Percentiles rank a stretch among this genome's conserved stretches.
Evolutionary conservation across 2,329 filamentous ascomycete species (phyloP).

Genomic region (Cladobotryum mycophilum): DNA sequence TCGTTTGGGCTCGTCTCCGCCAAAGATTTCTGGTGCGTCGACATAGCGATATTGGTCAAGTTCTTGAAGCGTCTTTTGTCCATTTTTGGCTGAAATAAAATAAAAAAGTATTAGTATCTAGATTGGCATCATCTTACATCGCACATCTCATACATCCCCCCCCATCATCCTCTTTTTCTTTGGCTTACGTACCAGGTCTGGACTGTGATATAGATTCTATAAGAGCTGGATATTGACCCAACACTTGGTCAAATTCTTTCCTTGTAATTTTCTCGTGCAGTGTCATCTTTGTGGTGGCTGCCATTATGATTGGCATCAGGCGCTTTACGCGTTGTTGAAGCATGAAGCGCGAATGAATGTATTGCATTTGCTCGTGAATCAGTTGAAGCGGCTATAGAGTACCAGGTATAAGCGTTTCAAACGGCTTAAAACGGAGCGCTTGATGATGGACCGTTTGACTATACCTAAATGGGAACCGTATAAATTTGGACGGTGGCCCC

Average conservation of each 20-base stretch:
- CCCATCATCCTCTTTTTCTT: no score
- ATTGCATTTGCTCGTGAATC: no score
- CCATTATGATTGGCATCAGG: slow-evolving; percentile 1
- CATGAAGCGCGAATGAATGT: not conserved
- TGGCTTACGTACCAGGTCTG: slow-evolving; percentile 35
- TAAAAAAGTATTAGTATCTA: no score
- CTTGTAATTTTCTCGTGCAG: slow-evolving; percentile 21
- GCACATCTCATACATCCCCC: no score
- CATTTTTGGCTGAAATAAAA: slow-evolving; percentile 41
- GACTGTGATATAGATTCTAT: slow-evolving; percentile 38
- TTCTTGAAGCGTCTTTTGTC: slow-evolving; percentile 45
- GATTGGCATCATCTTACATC: no score
- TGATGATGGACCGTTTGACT: no score
- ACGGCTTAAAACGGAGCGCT: no score
- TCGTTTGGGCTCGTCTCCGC: slow-evolving; percentile 24
- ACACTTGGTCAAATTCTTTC: slow-evolving; percentile 28
- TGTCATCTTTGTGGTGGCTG: not conserved
- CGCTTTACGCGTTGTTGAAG: not conserved
- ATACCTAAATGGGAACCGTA: no score
- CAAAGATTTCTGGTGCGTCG: slow-evolving; percentile 44
- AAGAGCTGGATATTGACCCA: slow-evolving; percentile 34
- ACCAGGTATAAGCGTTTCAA: no score
- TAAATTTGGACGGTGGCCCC: no score
- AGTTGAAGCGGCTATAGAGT: not conserved
- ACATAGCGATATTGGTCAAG: slow-evolving; percentile 57